Conservation (phyloP, 2,329 filamentous ascomycete species). For the Mycocentrospora acerina region DNA sequence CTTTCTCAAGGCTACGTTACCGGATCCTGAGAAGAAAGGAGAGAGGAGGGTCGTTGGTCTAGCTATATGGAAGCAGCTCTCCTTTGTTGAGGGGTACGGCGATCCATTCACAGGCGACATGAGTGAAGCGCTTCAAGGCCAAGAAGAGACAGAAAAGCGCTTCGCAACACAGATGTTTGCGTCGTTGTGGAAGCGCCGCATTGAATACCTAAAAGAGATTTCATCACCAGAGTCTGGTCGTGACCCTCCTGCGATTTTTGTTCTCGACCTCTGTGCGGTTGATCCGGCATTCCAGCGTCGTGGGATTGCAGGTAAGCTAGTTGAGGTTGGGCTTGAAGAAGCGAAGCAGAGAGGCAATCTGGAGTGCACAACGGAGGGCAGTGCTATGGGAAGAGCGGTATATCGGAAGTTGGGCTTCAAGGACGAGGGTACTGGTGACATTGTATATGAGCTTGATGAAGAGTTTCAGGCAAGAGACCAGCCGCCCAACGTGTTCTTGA, state of each 20-base stretch:
- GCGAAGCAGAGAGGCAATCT: slow-evolving; percentile 35
- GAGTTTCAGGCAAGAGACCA: slow-evolving; percentile 34
- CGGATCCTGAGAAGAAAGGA: slow-evolving; percentile 29
- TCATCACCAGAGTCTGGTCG: slow-evolving; percentile 32
- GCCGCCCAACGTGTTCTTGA: slow-evolving; percentile 39
- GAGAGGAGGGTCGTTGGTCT: slow-evolving; percentile 50
- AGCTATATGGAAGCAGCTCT: slow-evolving; percentile 59
- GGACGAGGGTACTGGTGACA: slow-evolving; percentile 31
- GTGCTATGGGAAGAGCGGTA: slow-evolving; percentile 36
- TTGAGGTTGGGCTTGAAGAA: slow-evolving; percentile 37
- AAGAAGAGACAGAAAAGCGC: slow-evolving; percentile 49
- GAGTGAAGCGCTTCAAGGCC: slow-evolving; percentile 33
- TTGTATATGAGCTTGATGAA: slow-evolving; percentile 35
- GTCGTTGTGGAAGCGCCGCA: slow-evolving; percentile 47
- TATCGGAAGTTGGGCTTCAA: slow-evolving; percentile 38
- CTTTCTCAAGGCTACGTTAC: slow-evolving; percentile 57
- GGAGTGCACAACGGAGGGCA: slow-evolving; percentile 41
- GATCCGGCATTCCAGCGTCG: slow-evolving; percentile 56
- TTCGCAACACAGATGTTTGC: slow-evolving; percentile 50
- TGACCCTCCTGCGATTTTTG: slow-evolving; percentile 50
- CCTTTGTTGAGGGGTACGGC: slow-evolving; percentile 52
- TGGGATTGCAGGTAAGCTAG: slow-evolving; percentile 39
- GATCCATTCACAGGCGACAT: slow-evolving; percentile 34
- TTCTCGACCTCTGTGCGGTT: slow-evolving; percentile 49
- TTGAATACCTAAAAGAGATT: slow-evolving; percentile 41